Evolutionary conservation across 2,329 filamentous ascomycete genomes (phyloP).

Genomic region (Trichoderma asperellum): DNA sequence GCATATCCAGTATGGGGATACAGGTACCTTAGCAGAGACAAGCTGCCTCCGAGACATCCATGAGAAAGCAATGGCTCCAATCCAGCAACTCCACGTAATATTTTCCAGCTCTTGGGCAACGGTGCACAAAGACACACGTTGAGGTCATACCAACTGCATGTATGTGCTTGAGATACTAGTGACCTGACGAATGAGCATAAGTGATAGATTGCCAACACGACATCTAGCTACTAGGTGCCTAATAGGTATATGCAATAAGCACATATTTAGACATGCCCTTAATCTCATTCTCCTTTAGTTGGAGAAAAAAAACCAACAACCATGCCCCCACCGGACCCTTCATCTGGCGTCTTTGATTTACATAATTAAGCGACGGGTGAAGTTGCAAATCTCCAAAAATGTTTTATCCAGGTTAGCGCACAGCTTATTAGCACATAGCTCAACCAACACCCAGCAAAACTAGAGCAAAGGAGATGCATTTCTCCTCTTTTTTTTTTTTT

Average conservation of each 20-base stretch:
- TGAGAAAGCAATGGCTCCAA: neutral
- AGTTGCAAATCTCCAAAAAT: neutral
- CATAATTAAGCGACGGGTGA: neutral
- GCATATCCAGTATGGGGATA: neutral
- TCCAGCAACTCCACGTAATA: constrained; percentile 18
- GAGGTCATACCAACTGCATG: neutral
- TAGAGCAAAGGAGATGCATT: too few relatives aligned
- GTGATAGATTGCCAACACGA: too few relatives aligned
- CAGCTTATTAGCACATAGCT: too few relatives aligned
- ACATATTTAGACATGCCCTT: neutral
- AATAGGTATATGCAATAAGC: too few relatives aligned
- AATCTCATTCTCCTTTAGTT: too few relatives aligned
- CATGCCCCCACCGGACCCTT: neutral
- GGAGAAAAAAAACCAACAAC: neutral
- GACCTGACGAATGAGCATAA: too few relatives aligned
- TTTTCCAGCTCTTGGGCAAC: neutral
- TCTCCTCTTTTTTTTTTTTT: too few relatives aligned
- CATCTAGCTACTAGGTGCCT: too few relatives aligned
- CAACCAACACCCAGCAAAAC: too few relatives aligned
- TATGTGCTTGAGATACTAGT: too few relatives aligned
- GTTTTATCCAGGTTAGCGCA: neutral
- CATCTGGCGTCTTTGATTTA: neutral
- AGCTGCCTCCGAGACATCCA: neutral
- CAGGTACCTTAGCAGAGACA: too few relatives aligned
- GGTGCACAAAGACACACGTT: neutral